Conservation (phyloP, 2,329 filamentous ascomycete species). For the Macroventuria anomochaeta region DNA sequence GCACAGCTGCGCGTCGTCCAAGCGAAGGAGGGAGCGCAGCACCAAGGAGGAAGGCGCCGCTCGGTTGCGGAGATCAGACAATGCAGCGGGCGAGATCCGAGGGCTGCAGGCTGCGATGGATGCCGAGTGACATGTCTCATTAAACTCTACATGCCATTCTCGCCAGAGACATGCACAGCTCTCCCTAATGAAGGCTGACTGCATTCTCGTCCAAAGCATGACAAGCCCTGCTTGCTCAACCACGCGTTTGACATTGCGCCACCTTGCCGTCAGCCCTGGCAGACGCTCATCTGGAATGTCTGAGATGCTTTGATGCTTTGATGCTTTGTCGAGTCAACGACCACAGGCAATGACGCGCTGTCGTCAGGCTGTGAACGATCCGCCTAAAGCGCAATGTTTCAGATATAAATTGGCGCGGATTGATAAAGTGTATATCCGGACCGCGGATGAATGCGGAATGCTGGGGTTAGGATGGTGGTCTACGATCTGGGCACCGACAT, state of each 20-base stretch:
- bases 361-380: background rate
- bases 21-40: slow-evolving; percentile 2
- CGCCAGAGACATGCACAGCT: background rate
- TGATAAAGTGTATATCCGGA: slow-evolving; percentile 6
- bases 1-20: background rate
- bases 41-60: slow-evolving; percentile 13
- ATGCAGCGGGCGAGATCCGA: slow-evolving; percentile 1
- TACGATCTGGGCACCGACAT: background rate
- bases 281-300: background rate
- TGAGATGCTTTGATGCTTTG: background rate
- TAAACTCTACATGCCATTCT: background rate
- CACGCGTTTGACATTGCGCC: slow-evolving; percentile 3
- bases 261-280: background rate
- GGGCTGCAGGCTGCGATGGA: background rate
- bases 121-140: background rate
- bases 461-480: background rate
- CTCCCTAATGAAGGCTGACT: background rate
- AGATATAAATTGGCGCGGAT: background rate
- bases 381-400: slow-evolving; percentile 11
- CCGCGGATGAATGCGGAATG: slow-evolving; percentile 3
- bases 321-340: background rate
- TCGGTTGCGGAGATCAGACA: slow-evolving; percentile 4
- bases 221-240: background rate
- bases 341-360: background rate
- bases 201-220: slow-evolving; percentile 2